Evolutionary conservation across 192 early-diverging fungal genomes (phyloP), one percentile per base, ranked within the genome.

Genomic region (Podila horticola): DNA sequence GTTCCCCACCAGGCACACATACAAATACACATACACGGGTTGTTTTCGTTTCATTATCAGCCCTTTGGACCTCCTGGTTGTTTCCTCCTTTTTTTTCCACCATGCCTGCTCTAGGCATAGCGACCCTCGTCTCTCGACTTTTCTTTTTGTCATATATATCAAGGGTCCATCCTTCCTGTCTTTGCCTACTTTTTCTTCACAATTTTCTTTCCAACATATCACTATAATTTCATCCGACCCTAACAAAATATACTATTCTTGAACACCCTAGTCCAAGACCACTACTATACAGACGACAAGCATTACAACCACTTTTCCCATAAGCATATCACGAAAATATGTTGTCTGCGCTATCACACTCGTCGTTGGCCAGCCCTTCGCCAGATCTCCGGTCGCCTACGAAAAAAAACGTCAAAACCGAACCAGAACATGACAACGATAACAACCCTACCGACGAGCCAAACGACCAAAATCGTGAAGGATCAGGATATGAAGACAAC

Each of bases 311-410:
- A 45, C 38, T 38, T 29, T 28, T 29, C 31, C 20, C 4, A 28
- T 6, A n/a, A 33, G 19, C 66, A 29, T 26, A 9, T 22, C 29
- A 20, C 19, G 15, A 36, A 57, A 49, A 7, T 45, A 75, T 69
- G 74, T 33, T 75, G 51, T 75, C 74, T 9, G 67, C 74, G 7
- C 11, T 75, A 50, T 52, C 60, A 15, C 67, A 64, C 19, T 48
- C 73, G 11, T 75, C 74, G 64, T 69, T 75, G 68, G 55, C 74
- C 55, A 24, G 48, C 5, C 67, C 28, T 31, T 62, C 38, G 63
- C 55, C 51, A 65, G n/a, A 41, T 29, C 7, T 29, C 45, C 55
- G 59, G 13, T 26, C 41, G 7, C 30, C 52, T 36, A 58, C 50
- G 9, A 69, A 60, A 65, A 69, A 64, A 41, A 26, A 17, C 41